Evolutionary conservation across 306 rosid species (phyloP).

Genomic region (Cicer pinnatifidum): DNA sequence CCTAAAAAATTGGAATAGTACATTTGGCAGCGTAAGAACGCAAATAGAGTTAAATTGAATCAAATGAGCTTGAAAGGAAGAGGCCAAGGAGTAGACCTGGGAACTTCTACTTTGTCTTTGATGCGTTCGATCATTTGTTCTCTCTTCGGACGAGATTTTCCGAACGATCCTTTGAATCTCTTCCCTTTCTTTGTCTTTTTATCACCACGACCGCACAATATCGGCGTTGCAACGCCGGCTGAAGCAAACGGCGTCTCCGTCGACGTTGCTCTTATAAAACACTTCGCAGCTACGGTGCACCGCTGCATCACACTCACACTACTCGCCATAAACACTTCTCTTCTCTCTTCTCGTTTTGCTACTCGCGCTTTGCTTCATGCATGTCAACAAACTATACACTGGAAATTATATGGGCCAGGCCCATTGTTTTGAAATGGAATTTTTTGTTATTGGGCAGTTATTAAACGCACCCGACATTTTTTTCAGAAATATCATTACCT

Average conservation of each 20-base stretch:
- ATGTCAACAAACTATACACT: neutral
- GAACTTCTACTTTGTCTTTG: slow-evolving; percentile 90
- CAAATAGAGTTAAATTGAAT: slow-evolving; percentile 28
- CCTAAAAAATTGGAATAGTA: slow-evolving; percentile 15
- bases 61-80: slow-evolving; percentile 93
- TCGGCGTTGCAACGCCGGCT: slow-evolving; percentile 45
- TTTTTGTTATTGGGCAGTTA: no score
- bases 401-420: neutral
- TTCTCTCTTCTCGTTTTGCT: neutral
- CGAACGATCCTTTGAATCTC: slow-evolving; percentile 88
- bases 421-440: neutral
- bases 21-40: neutral
- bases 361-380: neutral
- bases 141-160: slow-evolving; percentile 78
- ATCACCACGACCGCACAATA: slow-evolving; percentile 89
- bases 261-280: slow-evolving; percentile 41
- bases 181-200: slow-evolving; percentile 93
- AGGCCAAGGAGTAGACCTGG: slow-evolving; percentile 99
- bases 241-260: slow-evolving; percentile 37
- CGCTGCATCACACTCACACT: slow-evolving; percentile 56
- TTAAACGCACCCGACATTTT: no score
- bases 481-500: no score
- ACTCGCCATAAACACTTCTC: slow-evolving; percentile 48
- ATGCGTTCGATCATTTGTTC: slow-evolving; percentile 93
- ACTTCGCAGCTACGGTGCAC: slow-evolving; percentile 63